Conservation (phyloP, 768 basidiomycete genomes). For the Mycena crocata region DNA sequence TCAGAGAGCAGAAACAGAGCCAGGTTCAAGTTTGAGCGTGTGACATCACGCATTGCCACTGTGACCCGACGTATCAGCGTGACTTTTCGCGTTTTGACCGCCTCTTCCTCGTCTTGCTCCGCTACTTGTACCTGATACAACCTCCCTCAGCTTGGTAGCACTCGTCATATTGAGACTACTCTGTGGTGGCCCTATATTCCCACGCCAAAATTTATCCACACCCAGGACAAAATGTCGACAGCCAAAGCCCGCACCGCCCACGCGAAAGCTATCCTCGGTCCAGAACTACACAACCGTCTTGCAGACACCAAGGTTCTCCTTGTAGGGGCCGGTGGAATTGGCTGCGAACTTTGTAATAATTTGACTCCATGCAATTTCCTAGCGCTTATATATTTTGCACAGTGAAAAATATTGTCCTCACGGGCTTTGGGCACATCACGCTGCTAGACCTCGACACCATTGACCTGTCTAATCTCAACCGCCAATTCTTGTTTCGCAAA, state of each 20-base stretch:
- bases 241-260: constrained; percentile 66
- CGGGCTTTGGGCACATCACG: constrained; percentile 93
- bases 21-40: no score
- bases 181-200: background rate
- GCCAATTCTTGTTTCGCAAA: constrained; percentile 96
- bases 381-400: constrained; percentile 9
- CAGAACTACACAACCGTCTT: constrained; percentile 71
- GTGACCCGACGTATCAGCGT: background rate
- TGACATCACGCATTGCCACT: no score
- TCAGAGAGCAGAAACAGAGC: no score
- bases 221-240: constrained; percentile 51
- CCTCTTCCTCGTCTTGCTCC: background rate
- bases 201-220: background rate
- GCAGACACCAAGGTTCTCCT: constrained; percentile 79
- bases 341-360: constrained; percentile 89
- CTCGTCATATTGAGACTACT: background rate
- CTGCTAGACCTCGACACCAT: constrained; percentile 98
- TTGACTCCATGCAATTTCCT: background rate
- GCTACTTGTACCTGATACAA: background rate
- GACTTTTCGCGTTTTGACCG: constrained; percentile 1
- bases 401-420: constrained; percentile 97
- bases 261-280: constrained; percentile 83
- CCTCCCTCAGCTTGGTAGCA: background rate
- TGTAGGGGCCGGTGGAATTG: constrained; percentile 97
- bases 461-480: constrained; percentile 96